Evolutionary conservation across 169 alveolate species (phyloP), one percentile per base, ranked within the genome.

Genomic region (Hepatocystis sp.): DNA sequence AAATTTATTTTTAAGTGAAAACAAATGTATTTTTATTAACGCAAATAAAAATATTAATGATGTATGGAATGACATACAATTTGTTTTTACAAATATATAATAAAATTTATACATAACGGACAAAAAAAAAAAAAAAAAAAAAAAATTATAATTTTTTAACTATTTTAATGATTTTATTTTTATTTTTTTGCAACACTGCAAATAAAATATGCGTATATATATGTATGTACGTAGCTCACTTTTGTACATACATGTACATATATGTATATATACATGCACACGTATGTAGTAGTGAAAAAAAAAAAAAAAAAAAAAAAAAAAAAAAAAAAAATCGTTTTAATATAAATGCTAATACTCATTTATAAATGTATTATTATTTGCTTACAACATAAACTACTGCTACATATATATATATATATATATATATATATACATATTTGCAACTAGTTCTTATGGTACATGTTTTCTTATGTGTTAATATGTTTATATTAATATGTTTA

Each of bases 11-110:
- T 89, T 84, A 40, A 84, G 85, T 55, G 84, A 90, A 67, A 95
- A 95, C 27, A 94, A 95, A 78, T 92, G 96, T 81, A 84, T 92
- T 46, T 52, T 85, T 34, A 84, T 93, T 19, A 93, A 94, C 78
- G 95, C 96, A 34, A 60, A 93, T 47, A 91, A 89, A 19, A 71
- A 94, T n/a, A 92, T 84, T 63, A 95, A 94, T 11, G 86, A 68
- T 8, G 96, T 94, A 19, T 94, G 97, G 97, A 61, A 64, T 27
- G 91, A 67, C 44, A 53, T 90, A 39, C 84, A 71, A 49, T 71
- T 56, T 61, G 71, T 71, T 19, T 71, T 71, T 34, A 42, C 68
- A 49, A 71, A 71, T 71, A 71, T 71, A 76, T 71, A 71, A 63
- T 11, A 8, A 4, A 30, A 52, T 11, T 30, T 21, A 52, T 30